Evolutionary conservation across 73 alveolate species (phyloP).

Genomic region (Symbiodinium pilosum): DNA sequence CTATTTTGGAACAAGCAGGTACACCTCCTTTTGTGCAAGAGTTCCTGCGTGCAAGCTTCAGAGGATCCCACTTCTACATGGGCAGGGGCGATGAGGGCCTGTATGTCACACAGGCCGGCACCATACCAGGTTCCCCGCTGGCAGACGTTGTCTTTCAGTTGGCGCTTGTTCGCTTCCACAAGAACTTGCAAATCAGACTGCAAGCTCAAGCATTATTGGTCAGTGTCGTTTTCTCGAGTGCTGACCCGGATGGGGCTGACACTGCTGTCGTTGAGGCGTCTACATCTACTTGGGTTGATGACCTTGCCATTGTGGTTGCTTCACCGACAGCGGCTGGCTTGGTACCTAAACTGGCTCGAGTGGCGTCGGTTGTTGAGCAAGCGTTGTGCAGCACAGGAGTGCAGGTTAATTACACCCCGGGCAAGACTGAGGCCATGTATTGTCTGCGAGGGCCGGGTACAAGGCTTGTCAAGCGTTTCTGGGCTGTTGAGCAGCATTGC

Average conservation of each 20-base stretch:
- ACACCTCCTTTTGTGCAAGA: neutral
- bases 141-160: neutral
- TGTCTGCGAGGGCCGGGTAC: neutral
- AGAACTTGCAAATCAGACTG: neutral
- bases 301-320: neutral
- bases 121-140: neutral
- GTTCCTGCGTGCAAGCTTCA: neutral
- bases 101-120: neutral
- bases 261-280: no score
- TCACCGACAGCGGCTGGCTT: neutral
- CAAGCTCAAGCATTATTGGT: neutral
- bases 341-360: neutral
- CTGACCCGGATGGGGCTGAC: neutral
- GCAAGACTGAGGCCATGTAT: neutral
- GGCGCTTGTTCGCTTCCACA: neutral
- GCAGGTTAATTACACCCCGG: neutral
- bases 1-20: neutral
- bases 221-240: neutral
- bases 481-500: neutral
- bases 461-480: neutral
- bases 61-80: neutral
- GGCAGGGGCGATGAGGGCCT: neutral
- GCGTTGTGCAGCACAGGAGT: neutral
- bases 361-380: neutral
- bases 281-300: neutral